Base-by-base conservation (phyloP, 1,139 yeast species). In the Schizosaccharomyces versatilis region DNA sequence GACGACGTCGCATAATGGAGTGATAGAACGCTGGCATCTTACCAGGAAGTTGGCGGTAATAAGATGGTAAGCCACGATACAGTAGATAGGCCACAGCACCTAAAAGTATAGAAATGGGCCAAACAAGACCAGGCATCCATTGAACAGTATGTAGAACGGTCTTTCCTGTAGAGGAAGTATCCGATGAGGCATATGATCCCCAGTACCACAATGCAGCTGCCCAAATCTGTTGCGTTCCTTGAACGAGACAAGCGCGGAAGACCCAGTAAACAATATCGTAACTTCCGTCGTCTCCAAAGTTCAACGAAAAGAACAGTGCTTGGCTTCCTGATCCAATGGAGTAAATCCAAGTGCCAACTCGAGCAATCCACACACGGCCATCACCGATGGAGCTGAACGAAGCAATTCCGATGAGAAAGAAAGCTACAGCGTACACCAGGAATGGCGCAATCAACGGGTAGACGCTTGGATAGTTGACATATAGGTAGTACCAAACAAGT, bases 31-130 rank as follows among this genome's bases (percentile, higher is more conserved):
- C 55, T 3, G 58, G 58, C 17, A 56, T 56, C 15, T 55, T 57
- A 19, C 57, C 55, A n/a, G 58, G 58, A 17, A 53, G 44, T 51
- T 56, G 58, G 7, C 57, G 52, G 53, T 56, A 56, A 52, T 52
- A 56, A 6, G 47, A 53, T 19, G 58, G 58, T 15, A 56, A 47
- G 6, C 58, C 58, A 41, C 39, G 36, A 36, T 53, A 57, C 7
- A 56, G 53, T 8, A 55, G 19, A 38, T 52, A 48, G 15, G 53
- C 38, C 3, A 53, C 14, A 5, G 47, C 32, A 36, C 38, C 49
- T 52, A 53, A 40, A 17, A 56, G 51, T 12, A 53, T 41, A 8
- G 58, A 19, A 3, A 56, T 41, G 38, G 57, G 39, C 53, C 54
- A 53, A 39, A 49, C 53, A 39, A 56, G 53, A 19, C 54, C 55